Evolutionary conservation across 345 rosid species (phyloP), one percentile per base, ranked within the genome.

Genomic region (Brassica carinata): DNA sequence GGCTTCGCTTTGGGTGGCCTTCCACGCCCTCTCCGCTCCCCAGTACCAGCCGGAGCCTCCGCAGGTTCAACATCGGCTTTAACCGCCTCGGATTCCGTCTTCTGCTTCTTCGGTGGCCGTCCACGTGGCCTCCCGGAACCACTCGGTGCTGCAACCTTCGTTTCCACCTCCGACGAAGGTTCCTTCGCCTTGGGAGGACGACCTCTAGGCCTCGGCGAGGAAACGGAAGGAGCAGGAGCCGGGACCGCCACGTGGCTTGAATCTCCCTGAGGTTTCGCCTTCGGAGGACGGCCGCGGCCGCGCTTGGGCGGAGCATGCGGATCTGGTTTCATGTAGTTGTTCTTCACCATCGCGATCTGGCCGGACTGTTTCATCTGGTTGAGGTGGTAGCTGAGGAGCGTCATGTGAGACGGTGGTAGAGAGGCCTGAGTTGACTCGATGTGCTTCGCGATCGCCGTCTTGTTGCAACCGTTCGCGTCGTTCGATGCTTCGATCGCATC

Each of bases 281-380:
- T 95, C 0, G 98, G 94, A 2, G 99, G 99, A 29, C 98, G 93
- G 53, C 99, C 96, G 4, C 98, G 96, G 40, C 98, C 97, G 26
- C 99, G 85, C 83, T 87, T 93, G 2, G 96, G 92, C 0, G 97
- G 97, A n/a, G 92, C 90, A 62, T 85, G 76, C 0, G 92, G 94
- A 82, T 88, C 86, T 0, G 94, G 96, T 63, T 87, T 90, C 93
- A 87, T 82, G 90, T 87, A 93, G 81, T 88, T 93, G 85, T 90
- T 89, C 77, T 95, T 95, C 1, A 84, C 85, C 69, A 93, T 14
- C 5, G 79, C 83, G 34, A 93, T 84, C 81, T 93, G 85, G 0
- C 98, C 96, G 19, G 76, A 76, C 5, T 81, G 83, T 79, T 90
- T 91, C 94, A 95, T 85, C 76, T 83, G 86, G 86, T 84, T 80